Evolutionary conservation across 305 asterid species (phyloP).

Genomic region (Rubia tinctorum): DNA sequence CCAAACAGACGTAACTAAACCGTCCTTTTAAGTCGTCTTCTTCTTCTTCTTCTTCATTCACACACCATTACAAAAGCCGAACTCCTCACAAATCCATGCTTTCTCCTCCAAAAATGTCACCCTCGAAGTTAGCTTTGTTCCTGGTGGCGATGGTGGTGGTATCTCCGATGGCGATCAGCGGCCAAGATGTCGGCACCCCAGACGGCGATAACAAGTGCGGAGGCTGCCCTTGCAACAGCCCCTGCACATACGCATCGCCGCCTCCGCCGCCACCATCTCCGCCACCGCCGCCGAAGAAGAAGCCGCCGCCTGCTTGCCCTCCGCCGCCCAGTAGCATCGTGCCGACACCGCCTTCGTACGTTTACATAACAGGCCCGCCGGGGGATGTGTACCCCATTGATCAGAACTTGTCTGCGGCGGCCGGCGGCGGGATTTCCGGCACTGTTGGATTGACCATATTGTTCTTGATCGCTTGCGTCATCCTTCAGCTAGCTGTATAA

Average conservation of each 20-base stretch:
- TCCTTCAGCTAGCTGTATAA: conserved; percentile 28
- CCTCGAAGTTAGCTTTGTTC: conserved; percentile 13
- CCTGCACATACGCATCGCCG: conserved; percentile 45
- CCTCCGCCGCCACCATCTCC: conserved; percentile 27
- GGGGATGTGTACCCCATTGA: conserved; percentile 68
- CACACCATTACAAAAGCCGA: not conserved
- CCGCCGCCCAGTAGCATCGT: conserved; percentile 51
- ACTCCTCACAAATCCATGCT: no score
- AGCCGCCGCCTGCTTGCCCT: conserved; percentile 60
- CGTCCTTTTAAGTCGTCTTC: conserved; percentile 1
- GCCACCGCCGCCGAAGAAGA: conserved; percentile 41
- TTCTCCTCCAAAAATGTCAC: conserved; percentile 13
- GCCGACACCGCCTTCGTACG: conserved; percentile 34
- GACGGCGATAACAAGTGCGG: conserved; percentile 68
- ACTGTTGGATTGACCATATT: conserved; percentile 32
- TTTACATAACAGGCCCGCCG: conserved; percentile 79
- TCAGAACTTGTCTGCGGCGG: conserved; percentile 35
- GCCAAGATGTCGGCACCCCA: conserved; percentile 32
- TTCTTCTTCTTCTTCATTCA: not conserved
- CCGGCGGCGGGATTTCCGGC: conserved; percentile 22
- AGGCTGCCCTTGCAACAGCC: conserved; percentile 69
- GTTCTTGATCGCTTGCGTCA: conserved; percentile 28
- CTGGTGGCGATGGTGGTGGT: conserved; percentile 10
- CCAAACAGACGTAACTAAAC: conserved; percentile 19
- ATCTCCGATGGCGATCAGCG: conserved; percentile 11